Percentiles rank a stretch among this genome's conserved stretches.
These are phyloP conservation scores for Eucalyptus curtisii DNA, from an alignment of 345 rosid genomes.

Conservation along the genomic window DNA sequence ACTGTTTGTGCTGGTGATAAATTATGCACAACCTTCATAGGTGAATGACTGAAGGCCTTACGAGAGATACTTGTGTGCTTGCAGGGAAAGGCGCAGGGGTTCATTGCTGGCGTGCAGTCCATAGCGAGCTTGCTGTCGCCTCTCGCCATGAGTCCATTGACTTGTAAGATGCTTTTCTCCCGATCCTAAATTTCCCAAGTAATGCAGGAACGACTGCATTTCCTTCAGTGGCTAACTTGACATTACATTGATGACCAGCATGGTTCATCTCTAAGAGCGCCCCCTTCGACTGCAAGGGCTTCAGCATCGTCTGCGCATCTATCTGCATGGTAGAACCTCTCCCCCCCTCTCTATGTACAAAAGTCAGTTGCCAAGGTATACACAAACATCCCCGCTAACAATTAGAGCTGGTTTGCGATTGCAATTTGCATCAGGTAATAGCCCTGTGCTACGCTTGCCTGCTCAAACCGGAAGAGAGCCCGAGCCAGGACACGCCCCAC, in stretches of 20 bases:
- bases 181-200: not conserved
- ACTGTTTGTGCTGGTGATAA: not conserved
- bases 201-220: not conserved
- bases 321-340: conserved; percentile 21
- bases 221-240: not conserved
- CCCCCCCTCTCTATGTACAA: not conserved
- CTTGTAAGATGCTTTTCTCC: conserved; percentile 13
- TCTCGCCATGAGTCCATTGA: conserved; percentile 40
- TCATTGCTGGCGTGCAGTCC: conserved; percentile 39
- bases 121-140: conserved; percentile 39
- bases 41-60: not conserved
- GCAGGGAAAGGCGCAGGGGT: conserved; percentile 53
- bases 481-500: not conserved
- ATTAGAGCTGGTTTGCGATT: not conserved
- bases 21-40: not conserved
- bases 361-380: not conserved
- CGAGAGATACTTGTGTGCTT: not conserved
- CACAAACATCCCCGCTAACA: not conserved
- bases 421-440: not conserved
- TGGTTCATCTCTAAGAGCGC: conserved; percentile 31
- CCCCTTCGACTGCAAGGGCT: conserved; percentile 44
- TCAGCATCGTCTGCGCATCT: conserved; percentile 32
- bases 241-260: conserved; percentile 1
- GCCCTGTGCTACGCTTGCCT: conserved; percentile 4
- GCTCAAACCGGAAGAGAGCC: not conserved